A percentile compares a stretch with the other conserved stretches of the same genome.
Conservation (phyloP, 2,329 filamentous ascomycete genomes). For the Aspergillus texensis region DNA sequence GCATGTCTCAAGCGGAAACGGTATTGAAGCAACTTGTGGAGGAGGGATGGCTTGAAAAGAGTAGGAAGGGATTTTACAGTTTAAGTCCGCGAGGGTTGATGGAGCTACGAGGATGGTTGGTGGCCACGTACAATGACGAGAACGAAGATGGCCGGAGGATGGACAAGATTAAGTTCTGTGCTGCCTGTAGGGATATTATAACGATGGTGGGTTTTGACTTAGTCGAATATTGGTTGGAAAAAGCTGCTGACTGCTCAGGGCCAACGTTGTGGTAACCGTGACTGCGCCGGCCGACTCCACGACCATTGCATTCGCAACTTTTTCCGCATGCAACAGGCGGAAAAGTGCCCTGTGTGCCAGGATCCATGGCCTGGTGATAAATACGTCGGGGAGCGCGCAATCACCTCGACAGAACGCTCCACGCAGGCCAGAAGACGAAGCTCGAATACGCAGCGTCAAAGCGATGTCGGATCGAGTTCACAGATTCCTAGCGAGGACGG, state of each 20-base stretch:
- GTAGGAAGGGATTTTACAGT: constrained; percentile 70
- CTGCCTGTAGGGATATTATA: constrained; percentile 86
- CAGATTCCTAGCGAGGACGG: constrained; percentile 13
- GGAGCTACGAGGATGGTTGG: constrained; percentile 81
- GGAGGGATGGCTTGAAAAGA: constrained; percentile 85
- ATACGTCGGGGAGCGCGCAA: constrained; percentile 57
- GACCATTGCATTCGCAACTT: constrained; percentile 73
- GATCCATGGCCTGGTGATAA: constrained; percentile 54
- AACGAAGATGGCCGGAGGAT: constrained; percentile 57
- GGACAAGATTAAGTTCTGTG: constrained; percentile 82
- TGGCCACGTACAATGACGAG: constrained; percentile 85
- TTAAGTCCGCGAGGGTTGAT: constrained; percentile 77
- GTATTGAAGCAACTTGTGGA: constrained; percentile 70
- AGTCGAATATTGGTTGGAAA: not conserved
- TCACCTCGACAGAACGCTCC: constrained; percentile 34
- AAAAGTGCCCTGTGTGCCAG: constrained; percentile 65
- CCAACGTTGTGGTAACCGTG: constrained; percentile 69
- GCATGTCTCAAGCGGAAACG: constrained; percentile 74
- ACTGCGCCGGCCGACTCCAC: constrained; percentile 74
- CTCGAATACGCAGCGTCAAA: constrained; percentile 20
- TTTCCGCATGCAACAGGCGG: constrained; percentile 66
- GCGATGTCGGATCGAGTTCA: constrained; percentile 14
- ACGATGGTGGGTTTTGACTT: constrained; percentile 60
- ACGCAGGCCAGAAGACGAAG: constrained; percentile 30
- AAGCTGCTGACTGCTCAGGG: constrained; percentile 51